Conservation (phyloP, 2,329 filamentous ascomycete species). For the Fusarium begoniae region DNA sequence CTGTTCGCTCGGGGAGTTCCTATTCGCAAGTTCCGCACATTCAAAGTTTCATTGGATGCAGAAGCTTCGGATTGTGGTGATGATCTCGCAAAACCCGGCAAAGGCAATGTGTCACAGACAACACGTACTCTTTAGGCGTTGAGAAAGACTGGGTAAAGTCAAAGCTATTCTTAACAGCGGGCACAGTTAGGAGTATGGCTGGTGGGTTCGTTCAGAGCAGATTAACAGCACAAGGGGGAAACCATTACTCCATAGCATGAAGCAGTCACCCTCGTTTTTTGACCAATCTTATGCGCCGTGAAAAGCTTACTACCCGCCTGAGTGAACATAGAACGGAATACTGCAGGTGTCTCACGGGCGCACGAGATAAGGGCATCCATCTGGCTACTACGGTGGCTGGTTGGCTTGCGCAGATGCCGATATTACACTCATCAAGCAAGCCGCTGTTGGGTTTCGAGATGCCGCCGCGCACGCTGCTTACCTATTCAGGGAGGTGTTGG, state of each 20-base stretch:
- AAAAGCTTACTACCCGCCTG: not conserved
- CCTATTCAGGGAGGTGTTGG: not conserved
- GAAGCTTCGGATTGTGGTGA: not conserved
- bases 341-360: not conserved
- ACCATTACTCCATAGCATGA: not conserved
- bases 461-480: not conserved
- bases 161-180: not conserved
- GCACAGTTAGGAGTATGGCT: not conserved
- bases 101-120: not conserved
- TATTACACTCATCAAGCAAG: not conserved
- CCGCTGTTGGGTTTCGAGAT: not conserved
- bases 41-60: not conserved
- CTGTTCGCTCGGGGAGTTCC: slow-evolving; percentile 29
- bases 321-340: not conserved
- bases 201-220: not conserved
- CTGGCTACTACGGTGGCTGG: not conserved
- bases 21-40: slow-evolving; percentile 30
- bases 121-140: not conserved
- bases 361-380: not conserved
- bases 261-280: not conserved
- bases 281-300: not conserved
- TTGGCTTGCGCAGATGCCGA: not conserved
- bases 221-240: not conserved
- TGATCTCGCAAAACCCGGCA: not conserved
- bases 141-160: not conserved